These are phyloP conservation scores for Amphicarpaea edgeworthii DNA, from an alignment of 306 rosid species.

Conservation along the genomic window DNA sequence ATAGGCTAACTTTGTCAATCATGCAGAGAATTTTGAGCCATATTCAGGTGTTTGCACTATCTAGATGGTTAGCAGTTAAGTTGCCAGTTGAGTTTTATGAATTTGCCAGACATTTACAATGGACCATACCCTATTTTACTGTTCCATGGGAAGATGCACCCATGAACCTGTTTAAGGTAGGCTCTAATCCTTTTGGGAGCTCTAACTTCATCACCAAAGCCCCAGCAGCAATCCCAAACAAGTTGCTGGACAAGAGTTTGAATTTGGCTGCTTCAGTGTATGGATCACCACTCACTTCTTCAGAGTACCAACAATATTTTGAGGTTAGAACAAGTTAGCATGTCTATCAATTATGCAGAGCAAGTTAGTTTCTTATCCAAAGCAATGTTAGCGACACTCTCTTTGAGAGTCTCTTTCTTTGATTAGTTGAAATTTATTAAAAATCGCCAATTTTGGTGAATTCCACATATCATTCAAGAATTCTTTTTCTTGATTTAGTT, in stretches of 20 bases:
- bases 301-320: conserved; percentile 76
- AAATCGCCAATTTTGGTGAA: too few species aligned
- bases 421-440: too few species aligned
- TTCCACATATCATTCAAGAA: too few species aligned
- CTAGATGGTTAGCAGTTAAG: conserved; percentile 78
- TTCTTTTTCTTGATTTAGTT: too few species aligned
- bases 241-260: conserved; percentile 48
- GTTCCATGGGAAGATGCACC: conserved; percentile 81
- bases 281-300: conserved; percentile 81
- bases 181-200: conserved; percentile 59
- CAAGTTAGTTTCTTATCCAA: neutral
- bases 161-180: conserved; percentile 49
- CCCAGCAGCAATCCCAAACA: conserved; percentile 47
- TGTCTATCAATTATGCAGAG: conserved; percentile 11
- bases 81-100: conserved; percentile 84
- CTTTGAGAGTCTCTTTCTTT: too few species aligned
- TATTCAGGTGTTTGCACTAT: conserved; percentile 85
- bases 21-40: conserved; percentile 88
- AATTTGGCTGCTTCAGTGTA: conserved; percentile 55
- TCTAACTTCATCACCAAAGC: conserved; percentile 53
- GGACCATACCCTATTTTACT: conserved; percentile 79
- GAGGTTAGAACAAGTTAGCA: conserved; percentile 61
- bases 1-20: conserved; percentile 35
- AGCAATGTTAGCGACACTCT: too few species aligned
- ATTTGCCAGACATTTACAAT: conserved; percentile 69